phyloP scores from a whole-genome alignment of 1,284 basidiomycete species.

The Sphagnurus paluster region DNA sequence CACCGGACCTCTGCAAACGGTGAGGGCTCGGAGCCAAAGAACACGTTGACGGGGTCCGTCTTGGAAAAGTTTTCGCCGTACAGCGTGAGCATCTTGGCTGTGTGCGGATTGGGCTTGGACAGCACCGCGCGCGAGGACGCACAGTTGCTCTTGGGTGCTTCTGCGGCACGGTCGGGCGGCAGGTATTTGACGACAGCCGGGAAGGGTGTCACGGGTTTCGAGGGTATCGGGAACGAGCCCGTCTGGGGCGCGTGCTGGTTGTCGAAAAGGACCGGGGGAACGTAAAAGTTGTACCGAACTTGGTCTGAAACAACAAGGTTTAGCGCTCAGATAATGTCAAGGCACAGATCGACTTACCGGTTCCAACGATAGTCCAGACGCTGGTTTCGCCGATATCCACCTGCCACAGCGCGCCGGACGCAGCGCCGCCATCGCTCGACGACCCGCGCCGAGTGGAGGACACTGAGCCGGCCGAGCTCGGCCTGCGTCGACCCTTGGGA shows the following conservation, averaged over 20 bases:
- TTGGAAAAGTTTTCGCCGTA: constrained; percentile 92
- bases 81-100: constrained; percentile 77
- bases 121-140: constrained; percentile 62
- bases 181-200: constrained; percentile 83
- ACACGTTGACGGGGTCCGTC: constrained; percentile 74
- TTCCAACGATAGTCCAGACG: constrained; percentile 92
- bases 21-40: constrained; percentile 88
- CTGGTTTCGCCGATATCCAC: constrained; percentile 88
- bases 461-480: constrained; percentile 72
- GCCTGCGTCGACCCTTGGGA: constrained; percentile 65
- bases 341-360: constrained; percentile 52
- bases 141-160: constrained; percentile 69
- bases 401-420: constrained; percentile 82
- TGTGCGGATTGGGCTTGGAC: constrained; percentile 70
- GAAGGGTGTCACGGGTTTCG: constrained; percentile 85
- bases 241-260: constrained; percentile 65
- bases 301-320: constrained; percentile 54
- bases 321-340: constrained; percentile 13
- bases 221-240: constrained; percentile 72
- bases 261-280: constrained; percentile 82
- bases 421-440: constrained; percentile 61
- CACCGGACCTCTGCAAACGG: constrained; percentile 87
- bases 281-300: constrained; percentile 89
- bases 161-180: constrained; percentile 78
- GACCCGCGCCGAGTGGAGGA: constrained; percentile 64